These are phyloP conservation scores for Cladosporium sphaerospermum DNA, from an alignment of 2,329 filamentous ascomycete species.

Conservation along the genomic window DNA sequence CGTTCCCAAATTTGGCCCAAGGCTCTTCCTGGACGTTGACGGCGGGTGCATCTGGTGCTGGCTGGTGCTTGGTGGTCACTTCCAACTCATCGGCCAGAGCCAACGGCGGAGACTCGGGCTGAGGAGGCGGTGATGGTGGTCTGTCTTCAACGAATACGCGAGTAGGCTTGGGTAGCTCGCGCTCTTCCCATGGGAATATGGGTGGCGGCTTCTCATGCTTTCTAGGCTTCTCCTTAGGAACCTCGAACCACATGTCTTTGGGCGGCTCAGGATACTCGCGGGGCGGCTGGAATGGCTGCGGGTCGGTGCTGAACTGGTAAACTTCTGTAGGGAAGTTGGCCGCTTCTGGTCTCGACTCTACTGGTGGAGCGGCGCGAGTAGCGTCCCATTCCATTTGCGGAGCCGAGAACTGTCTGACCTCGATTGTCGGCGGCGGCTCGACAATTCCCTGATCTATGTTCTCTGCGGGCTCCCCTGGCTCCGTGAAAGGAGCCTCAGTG, in stretches of 20 bases:
- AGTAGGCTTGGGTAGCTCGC: slow-evolving; percentile 56
- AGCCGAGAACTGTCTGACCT: slow-evolving; percentile 50
- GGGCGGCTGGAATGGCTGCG: slow-evolving; percentile 69
- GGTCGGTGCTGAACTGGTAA: slow-evolving; percentile 78
- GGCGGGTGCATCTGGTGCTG: slow-evolving; percentile 37
- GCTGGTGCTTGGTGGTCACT: slow-evolving; percentile 19
- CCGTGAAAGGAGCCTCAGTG: slow-evolving; percentile 39
- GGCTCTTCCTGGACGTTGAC: slow-evolving; percentile 46
- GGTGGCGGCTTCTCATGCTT: slow-evolving; percentile 56
- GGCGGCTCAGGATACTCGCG: slow-evolving; percentile 74
- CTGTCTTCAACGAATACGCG: slow-evolving; percentile 60
- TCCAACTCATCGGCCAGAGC: slow-evolving; percentile 24
- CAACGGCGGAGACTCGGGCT: slow-evolving; percentile 14
- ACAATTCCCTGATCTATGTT: slow-evolving; percentile 38
- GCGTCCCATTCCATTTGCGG: slow-evolving; percentile 58
- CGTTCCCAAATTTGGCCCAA: slow-evolving; percentile 64
- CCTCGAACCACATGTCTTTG: slow-evolving; percentile 80
- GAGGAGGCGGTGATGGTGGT: slow-evolving; percentile 16
- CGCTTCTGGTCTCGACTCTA: slow-evolving; percentile 73
- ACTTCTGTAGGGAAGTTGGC: slow-evolving; percentile 70
- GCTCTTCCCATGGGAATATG: slow-evolving; percentile 87
- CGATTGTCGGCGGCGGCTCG: slow-evolving; percentile 39
- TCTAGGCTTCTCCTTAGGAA: slow-evolving; percentile 55
- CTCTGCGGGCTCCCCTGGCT: slow-evolving; percentile 38
- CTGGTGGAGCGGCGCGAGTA: slow-evolving; percentile 52